Base-by-base conservation (phyloP, 2,329 filamentous ascomycete genomes). In the Fusarium illudens region DNA sequence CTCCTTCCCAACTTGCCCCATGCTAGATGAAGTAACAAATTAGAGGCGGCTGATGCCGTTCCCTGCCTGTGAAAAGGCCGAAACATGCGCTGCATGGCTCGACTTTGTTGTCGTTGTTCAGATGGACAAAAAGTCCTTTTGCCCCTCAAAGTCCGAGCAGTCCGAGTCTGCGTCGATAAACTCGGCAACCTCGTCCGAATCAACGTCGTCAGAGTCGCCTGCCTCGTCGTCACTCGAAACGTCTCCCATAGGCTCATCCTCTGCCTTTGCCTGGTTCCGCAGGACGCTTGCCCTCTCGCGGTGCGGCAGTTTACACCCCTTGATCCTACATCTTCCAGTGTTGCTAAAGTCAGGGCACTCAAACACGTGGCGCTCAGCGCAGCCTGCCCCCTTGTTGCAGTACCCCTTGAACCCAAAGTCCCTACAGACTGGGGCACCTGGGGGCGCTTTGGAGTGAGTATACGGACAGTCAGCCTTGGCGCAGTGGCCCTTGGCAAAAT, bases 301-400 rank as follows among this genome's bases (percentile, higher is more conserved):
- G 81, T 99, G 96, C 62, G 89, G 91, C 57, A 97, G 86, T 77
- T 91, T 92, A 84, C 95, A 98, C 70, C 90, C 89, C 79, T 90
- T 89, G 77, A 87, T 89, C 77, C 89, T 89, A 87, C 96, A 99
- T 66, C 85, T 84, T 74, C 95, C 95, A 64, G 88, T 93, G 81
- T 97, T 97, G 86, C 93, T 92, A 83, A 96, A 97, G 78, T 97
- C 92, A 66, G 96, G 95, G 79, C 96, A 98, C 79, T 98, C 95
- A 80, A 91, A 91, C 60, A 95, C 91, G 82, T 99, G 96, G 64
- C 94, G 91, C 68, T 96, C 89, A 63, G 87, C 80, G 80, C 96
- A 98, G 58, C 84, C 80, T 58, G 86, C 85, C 64, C 95, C 96
- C 77, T 92, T 92, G 65, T 92, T 90, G 82, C 96, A 98, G 79